A percentile compares a stretch with the other conserved stretches of the same genome.
Conservation (phyloP, 2,329 filamentous ascomycete genomes). For the Polytolypa hystricis region DNA sequence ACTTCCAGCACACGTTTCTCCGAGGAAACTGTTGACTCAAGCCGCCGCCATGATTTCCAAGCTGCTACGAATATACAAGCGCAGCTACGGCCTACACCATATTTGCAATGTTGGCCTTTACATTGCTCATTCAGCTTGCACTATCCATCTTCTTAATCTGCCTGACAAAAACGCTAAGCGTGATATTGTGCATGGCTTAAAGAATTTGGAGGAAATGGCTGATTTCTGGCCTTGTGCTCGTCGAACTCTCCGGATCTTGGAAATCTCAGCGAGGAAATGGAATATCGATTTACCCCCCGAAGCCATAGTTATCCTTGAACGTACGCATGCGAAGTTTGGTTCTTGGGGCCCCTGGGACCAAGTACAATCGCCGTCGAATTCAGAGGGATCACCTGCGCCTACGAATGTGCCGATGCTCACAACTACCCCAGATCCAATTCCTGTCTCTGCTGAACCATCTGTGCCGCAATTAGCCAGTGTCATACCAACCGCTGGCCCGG, state of each 20-base stretch:
- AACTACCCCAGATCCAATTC: conserved; percentile 1
- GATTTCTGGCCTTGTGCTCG: conserved; percentile 89
- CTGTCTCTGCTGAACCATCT: not conserved
- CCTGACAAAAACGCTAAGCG: conserved; percentile 83
- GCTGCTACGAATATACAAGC: conserved; percentile 86
- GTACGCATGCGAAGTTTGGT: conserved; percentile 71
- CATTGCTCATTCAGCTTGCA: conserved; percentile 87
- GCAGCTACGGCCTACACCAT: conserved; percentile 78
- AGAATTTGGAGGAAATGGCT: conserved; percentile 87
- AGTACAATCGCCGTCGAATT: conserved; percentile 42
- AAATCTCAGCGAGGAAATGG: conserved; percentile 80
- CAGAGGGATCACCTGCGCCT: conserved; percentile 16
- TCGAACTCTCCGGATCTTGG: conserved; percentile 73
- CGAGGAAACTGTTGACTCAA: conserved; percentile 79
- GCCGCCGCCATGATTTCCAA: conserved; percentile 86
- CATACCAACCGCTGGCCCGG: not conserved
- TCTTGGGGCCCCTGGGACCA: conserved; percentile 50
- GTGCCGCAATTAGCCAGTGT: not conserved
- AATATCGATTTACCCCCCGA: conserved; percentile 77
- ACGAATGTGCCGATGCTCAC: not conserved
- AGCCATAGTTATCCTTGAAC: conserved; percentile 60
- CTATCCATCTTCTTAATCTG: conserved; percentile 84
- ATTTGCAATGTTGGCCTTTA: conserved; percentile 97
- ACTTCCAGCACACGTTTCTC: conserved; percentile 75
- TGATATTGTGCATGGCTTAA: conserved; percentile 82